These are phyloP conservation scores for Staphylotrichum longicolle DNA, from an alignment of 495 filamentous ascomycete species.

Conservation along the genomic window DNA sequence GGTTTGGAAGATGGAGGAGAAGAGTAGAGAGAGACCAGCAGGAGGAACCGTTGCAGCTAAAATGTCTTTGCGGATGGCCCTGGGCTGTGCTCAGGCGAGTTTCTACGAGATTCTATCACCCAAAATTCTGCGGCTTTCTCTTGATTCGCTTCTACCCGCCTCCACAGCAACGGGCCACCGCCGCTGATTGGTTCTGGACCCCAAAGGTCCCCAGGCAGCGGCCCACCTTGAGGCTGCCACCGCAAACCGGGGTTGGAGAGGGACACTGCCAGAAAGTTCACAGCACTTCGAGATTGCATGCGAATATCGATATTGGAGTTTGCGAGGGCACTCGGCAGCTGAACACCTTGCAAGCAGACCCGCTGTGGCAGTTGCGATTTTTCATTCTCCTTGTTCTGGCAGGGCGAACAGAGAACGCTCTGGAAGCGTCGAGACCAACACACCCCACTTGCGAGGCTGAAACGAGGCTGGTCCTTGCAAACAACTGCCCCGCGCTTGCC, in stretches of 20 bases:
- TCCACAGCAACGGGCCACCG: slow-evolving; percentile 29
- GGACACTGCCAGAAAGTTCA: neutral
- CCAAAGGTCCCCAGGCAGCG: slow-evolving; percentile 24
- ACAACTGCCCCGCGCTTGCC: slow-evolving; percentile 15
- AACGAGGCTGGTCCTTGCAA: slow-evolving; percentile 32
- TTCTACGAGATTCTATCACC: slow-evolving; percentile 43
- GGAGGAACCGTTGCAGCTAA: slow-evolving; percentile 35
- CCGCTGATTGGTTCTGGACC: slow-evolving; percentile 30
- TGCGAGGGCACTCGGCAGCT: no score
- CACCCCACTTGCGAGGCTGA: slow-evolving; percentile 31
- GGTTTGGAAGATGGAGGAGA: slow-evolving; percentile 27
- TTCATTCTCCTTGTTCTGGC: neutral
- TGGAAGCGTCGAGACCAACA: slow-evolving; percentile 19
- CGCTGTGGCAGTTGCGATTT: neutral
- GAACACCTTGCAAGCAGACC: neutral
- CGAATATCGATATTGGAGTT: no score
- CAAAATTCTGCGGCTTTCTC: slow-evolving; percentile 34
- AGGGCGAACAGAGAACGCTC: slow-evolving; percentile 22
- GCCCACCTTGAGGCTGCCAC: slow-evolving; percentile 31
- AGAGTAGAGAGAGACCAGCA: slow-evolving; percentile 17
- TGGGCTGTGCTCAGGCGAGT: slow-evolving; percentile 30
- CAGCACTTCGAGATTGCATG: neutral
- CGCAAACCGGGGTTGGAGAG: slow-evolving; percentile 5
- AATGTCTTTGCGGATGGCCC: slow-evolving; percentile 33
- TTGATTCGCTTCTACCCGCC: slow-evolving; percentile 34